phyloP scores from a whole-genome alignment of 1,139 yeast genomes.

The Geotrichum restrictum region DNA sequence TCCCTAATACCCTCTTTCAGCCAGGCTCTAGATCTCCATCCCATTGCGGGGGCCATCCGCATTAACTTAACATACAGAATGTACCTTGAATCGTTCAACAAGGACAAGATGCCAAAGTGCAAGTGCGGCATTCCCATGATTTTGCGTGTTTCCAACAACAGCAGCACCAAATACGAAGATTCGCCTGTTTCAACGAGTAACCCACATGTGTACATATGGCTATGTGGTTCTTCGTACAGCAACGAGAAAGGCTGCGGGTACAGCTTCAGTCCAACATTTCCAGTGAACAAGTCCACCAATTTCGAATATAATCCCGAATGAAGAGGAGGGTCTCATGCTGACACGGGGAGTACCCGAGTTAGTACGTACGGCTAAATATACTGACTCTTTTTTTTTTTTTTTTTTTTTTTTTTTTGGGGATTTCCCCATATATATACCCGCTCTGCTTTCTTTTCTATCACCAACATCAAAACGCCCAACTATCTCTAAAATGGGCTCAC shows the following conservation, averaged over 20 bases:
- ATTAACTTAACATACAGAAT: constrained; percentile 63
- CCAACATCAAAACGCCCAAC: neutral
- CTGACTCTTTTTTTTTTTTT: neutral
- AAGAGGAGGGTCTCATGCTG: neutral
- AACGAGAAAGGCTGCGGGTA: constrained; percentile 9
- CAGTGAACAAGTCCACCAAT: neutral
- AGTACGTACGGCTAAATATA: no score
- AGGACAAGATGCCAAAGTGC: constrained; percentile 49
- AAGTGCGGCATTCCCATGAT: constrained; percentile 46
- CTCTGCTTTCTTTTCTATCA: neutral
- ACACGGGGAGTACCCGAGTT: no score
- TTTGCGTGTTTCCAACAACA: constrained; percentile 42
- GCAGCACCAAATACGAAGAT: constrained; percentile 14
- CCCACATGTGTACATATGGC: constrained; percentile 46
- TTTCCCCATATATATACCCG: neutral
- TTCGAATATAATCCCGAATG: neutral
- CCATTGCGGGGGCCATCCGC: constrained; percentile 48
- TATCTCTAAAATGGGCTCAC: neutral
- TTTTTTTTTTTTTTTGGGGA: neutral
- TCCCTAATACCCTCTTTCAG: constrained; percentile 43
- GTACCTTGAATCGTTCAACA: constrained; percentile 41
- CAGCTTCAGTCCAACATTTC: constrained; percentile 10
- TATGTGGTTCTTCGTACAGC: constrained; percentile 37
- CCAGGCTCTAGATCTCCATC: constrained; percentile 41
- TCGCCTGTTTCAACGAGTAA: constrained; percentile 26